phyloP scores from a whole-genome alignment of 352 stramenopile species.

The Thraustochytrium sp. region DNA sequence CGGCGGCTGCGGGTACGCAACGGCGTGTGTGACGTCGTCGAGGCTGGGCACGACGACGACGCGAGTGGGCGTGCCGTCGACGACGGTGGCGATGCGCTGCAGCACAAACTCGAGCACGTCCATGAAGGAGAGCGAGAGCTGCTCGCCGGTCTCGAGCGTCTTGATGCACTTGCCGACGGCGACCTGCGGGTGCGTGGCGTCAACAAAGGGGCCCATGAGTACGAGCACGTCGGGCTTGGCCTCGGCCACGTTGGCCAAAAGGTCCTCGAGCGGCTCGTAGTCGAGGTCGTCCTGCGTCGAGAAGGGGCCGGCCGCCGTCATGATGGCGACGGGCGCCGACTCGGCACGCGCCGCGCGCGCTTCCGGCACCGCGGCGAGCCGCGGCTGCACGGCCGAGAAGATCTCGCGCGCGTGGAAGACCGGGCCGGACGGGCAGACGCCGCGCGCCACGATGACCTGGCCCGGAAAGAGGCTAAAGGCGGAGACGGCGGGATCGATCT shows the following conservation, averaged over 20 bases:
- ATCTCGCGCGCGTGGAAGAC: conserved; percentile 60
- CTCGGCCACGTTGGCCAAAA: conserved; percentile 68
- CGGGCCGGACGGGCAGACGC: conserved; percentile 64
- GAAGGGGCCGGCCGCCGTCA: conserved; percentile 86
- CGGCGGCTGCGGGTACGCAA: conserved; percentile 78
- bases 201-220: conserved; percentile 91
- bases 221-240: conserved; percentile 87
- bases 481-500: conserved; percentile 54
- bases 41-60: conserved; percentile 91
- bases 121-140: conserved; percentile 55
- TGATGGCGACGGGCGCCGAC: conserved; percentile 57
- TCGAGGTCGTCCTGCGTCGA: conserved; percentile 86
- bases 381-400: conserved; percentile 54
- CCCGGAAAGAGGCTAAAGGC: conserved; percentile 69
- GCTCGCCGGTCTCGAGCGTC: conserved; percentile 41
- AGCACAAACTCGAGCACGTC: conserved; percentile 61
- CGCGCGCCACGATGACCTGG: conserved; percentile 68
- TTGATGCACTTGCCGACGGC: conserved; percentile 65
- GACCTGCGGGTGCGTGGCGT: conserved; percentile 79
- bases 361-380: conserved; percentile 50
- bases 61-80: conserved; percentile 57
- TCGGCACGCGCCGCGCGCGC: conserved; percentile 46
- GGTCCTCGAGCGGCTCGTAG: conserved; percentile 88
- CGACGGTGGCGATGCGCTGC: conserved; percentile 56
- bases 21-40: conserved; percentile 86